Evolutionary conservation across 768 basidiomycete genomes (phyloP).

Genomic region (Boletus rubescentipes): DNA sequence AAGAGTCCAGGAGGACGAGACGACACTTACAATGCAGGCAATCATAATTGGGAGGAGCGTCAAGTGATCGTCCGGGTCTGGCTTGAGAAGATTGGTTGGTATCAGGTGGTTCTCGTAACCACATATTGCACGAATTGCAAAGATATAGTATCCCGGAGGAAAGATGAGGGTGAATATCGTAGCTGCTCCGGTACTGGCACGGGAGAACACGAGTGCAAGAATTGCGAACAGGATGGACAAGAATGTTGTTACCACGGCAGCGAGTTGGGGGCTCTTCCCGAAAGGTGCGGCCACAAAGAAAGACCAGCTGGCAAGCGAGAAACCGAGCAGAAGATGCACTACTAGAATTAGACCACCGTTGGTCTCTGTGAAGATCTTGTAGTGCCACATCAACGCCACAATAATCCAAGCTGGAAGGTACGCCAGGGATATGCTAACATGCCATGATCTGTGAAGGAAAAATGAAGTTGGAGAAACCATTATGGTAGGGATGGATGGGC

Average conservation of each 20-base stretch:
- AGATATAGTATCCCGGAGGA: slow-evolving; percentile 75
- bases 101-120: slow-evolving; percentile 64
- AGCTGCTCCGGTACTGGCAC: slow-evolving; percentile 43
- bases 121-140: slow-evolving; percentile 63
- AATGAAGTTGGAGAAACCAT: neutral
- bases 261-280: slow-evolving; percentile 69
- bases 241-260: slow-evolving; percentile 66
- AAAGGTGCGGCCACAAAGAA: slow-evolving; percentile 70
- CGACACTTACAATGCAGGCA: slow-evolving; percentile 54
- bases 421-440: slow-evolving; percentile 58
- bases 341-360: slow-evolving; percentile 58
- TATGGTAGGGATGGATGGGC: slow-evolving; percentile 13
- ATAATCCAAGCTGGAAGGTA: slow-evolving; percentile 81
- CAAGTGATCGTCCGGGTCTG: slow-evolving; percentile 60
- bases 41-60: slow-evolving; percentile 59
- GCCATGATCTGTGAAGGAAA: slow-evolving; percentile 50
- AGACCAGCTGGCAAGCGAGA: slow-evolving; percentile 69
- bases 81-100: slow-evolving; percentile 51
- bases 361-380: slow-evolving; percentile 60
- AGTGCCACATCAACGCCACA: slow-evolving; percentile 65
- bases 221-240: slow-evolving; percentile 66
- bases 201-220: slow-evolving; percentile 54
- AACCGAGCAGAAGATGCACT: slow-evolving; percentile 65
- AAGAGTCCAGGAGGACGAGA: neutral
- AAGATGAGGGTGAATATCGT: slow-evolving; percentile 69